Conservation (phyloP, 805 yeast genomes). For the Yarrowia yakushimensis region DNA sequence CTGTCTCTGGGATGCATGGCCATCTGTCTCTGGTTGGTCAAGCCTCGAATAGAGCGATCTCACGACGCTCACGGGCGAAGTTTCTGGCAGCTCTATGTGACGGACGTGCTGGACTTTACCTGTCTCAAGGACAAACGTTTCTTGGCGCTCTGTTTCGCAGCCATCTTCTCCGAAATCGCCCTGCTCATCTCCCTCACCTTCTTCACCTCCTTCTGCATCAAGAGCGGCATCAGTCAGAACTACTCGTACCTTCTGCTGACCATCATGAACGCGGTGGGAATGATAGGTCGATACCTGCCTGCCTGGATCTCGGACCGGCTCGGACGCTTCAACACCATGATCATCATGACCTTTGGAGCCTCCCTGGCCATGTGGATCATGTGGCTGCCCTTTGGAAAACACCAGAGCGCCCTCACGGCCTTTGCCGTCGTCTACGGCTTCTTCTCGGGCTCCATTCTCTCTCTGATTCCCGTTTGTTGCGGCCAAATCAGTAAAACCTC, state of each 20-base stretch:
- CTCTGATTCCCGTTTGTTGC: slow-evolving; percentile 57
- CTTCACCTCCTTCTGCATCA: slow-evolving; percentile 52
- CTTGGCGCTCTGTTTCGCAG: slow-evolving; percentile 44
- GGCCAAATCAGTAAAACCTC: slow-evolving; percentile 56
- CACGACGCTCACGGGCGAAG: not conserved
- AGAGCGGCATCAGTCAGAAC: slow-evolving; percentile 44
- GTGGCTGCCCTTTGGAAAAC: slow-evolving; percentile 46
- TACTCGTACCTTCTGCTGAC: slow-evolving; percentile 49
- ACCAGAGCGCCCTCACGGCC: slow-evolving; percentile 41
- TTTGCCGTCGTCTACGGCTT: slow-evolving; percentile 54
- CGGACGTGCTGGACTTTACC: slow-evolving; percentile 17
- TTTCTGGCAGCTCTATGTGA: slow-evolving; percentile 19
- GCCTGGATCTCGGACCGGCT: slow-evolving; percentile 46
- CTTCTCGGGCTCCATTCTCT: slow-evolving; percentile 52
- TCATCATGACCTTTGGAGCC: slow-evolving; percentile 39
- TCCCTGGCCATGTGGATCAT: slow-evolving; percentile 37
- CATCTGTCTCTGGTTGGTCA: slow-evolving; percentile 41
- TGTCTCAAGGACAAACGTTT: slow-evolving; percentile 45
- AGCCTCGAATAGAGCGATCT: slow-evolving; percentile 42
- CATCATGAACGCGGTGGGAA: slow-evolving; percentile 42
- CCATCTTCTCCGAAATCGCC: slow-evolving; percentile 48
- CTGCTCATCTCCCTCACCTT: slow-evolving; percentile 49
- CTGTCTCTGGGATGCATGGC: slow-evolving; percentile 43
- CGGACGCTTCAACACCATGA: slow-evolving; percentile 54
- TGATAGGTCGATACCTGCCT: slow-evolving; percentile 46